Base-by-base conservation (phyloP, 768 basidiomycete genomes). In the Candolleomyces aberdarensis region DNA sequence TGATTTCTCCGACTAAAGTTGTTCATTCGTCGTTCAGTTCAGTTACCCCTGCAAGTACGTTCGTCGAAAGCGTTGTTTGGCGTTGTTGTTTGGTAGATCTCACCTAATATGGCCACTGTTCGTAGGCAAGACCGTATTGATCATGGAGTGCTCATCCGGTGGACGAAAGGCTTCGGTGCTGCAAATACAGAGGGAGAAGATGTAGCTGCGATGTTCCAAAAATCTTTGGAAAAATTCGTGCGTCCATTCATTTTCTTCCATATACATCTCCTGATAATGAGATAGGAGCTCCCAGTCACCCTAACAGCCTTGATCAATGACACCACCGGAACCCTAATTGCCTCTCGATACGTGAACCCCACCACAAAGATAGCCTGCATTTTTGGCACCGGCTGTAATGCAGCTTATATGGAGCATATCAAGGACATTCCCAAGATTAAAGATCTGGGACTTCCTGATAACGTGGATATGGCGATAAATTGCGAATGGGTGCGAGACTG, bases 81-180 rank as follows among this genome's bases (percentile, higher is more conserved):
- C n/a, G n/a, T n/a, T n/a, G 36, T 36, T 2, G 36, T 36, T 36
- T 36, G 5, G 5, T 36, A 36, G 15, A 44, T 5, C 22, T 59
- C 9, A 61, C 26, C 43, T 51, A n/a, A 29, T n/a, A 31, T 31
- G 1, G 50, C 44, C 46, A 39, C 14, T 52, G 43, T 43, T 40
- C 39, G 3, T 50, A 96, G 92, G n/a, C 97, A 98, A 81, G 83
- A 88, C 43, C 83, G 85, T 57, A 98, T 99, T 64, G 94, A 98
- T 73, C 94, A 98, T 63, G 96, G 94, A 22, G 83, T 85, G 62
- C 87, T 98, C 41, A 94, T 98, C 68, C 89, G 96, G 17, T 99
- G 97, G 97, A 99, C 97, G n/a, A 99, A 99, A 75, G 97, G 97
- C 64, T 98, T 98, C 67, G 94, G 94, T 36, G 91, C 91, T 0